These are phyloP conservation scores for Pyricularia sp. DNA, from an alignment of 2,329 filamentous ascomycete species.

Conservation along the genomic window DNA sequence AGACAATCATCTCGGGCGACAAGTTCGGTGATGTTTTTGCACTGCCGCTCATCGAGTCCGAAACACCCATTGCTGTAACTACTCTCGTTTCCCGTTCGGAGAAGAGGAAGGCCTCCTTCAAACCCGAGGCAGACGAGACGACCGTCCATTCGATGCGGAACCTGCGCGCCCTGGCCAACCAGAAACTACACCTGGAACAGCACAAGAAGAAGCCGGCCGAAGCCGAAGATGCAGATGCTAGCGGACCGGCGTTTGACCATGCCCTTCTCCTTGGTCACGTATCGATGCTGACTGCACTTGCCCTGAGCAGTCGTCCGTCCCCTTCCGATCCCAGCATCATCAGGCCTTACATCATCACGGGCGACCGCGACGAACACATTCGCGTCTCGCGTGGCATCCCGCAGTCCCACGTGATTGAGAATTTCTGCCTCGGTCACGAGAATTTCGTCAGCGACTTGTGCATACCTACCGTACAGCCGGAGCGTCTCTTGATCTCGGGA, in stretches of 20 bases:
- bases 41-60: slow-evolving; percentile 50
- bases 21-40: slow-evolving; percentile 97
- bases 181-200: slow-evolving; percentile 33
- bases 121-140: slow-evolving; percentile 21
- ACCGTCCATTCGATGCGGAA: slow-evolving; percentile 32
- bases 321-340: slow-evolving; percentile 13
- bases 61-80: slow-evolving; percentile 4
- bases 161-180: slow-evolving; percentile 21
- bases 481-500: slow-evolving; percentile 61
- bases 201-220: slow-evolving; percentile 12
- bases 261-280: slow-evolving; percentile 82
- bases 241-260: slow-evolving; percentile 49
- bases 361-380: slow-evolving; percentile 59
- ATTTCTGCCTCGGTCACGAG: slow-evolving; percentile 76
- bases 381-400: slow-evolving; percentile 70
- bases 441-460: slow-evolving; percentile 73
- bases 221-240: slow-evolving; percentile 15
- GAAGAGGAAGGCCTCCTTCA: slow-evolving; percentile 20
- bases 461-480: slow-evolving; percentile 29
- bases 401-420: slow-evolving; percentile 79
- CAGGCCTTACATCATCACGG: slow-evolving; percentile 37
- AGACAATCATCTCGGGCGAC: slow-evolving; percentile 70
- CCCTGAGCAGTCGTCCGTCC: slow-evolving; percentile 32
- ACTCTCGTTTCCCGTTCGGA: background rate
- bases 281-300: slow-evolving; percentile 76